phyloP scores from a whole-genome alignment of 1,284 basidiomycete genomes.

The Ganoderma multipileum region DNA sequence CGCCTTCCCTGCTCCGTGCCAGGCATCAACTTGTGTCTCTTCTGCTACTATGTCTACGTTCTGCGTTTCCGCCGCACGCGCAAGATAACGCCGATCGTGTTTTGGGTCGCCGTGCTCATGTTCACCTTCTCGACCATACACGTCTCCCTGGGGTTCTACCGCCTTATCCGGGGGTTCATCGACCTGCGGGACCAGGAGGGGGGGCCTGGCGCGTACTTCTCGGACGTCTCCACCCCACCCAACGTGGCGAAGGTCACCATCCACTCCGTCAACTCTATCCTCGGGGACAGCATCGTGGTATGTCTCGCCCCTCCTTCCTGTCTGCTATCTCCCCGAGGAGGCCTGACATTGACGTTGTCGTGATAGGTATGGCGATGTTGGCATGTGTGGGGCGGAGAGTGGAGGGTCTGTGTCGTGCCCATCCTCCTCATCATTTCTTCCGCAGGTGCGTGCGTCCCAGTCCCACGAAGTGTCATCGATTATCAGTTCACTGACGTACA shows the following conservation, averaged over 20 bases:
- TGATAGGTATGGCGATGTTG: conserved; percentile 46
- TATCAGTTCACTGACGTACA: background rate
- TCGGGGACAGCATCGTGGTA: conserved; percentile 47
- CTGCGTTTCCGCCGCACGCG: conserved; percentile 41
- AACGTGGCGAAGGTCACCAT: conserved; percentile 49
- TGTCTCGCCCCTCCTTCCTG: conserved; percentile 17
- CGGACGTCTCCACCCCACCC: conserved; percentile 45
- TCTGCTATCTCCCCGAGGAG: background rate
- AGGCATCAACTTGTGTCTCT: conserved; percentile 47
- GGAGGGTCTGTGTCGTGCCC: conserved; percentile 42
- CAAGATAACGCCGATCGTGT: conserved; percentile 41
- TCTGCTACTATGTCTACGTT: conserved; percentile 44
- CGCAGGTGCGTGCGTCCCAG: conserved; percentile 37
- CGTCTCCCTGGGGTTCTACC: conserved; percentile 46
- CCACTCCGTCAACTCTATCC: conserved; percentile 45
- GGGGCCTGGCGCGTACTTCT: conserved; percentile 46
- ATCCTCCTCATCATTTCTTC: conserved; percentile 43
- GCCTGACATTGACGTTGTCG: background rate
- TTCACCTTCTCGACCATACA: conserved; percentile 46
- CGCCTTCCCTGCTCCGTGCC: background rate
- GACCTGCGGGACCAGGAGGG: conserved; percentile 41
- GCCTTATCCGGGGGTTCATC: conserved; percentile 48
- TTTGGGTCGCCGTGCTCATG: conserved; percentile 43
- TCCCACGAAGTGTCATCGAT: background rate
- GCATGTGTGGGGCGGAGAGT: conserved; percentile 45